Base-by-base conservation (phyloP, 257 asterid genomes). In the Plantago elongata region DNA sequence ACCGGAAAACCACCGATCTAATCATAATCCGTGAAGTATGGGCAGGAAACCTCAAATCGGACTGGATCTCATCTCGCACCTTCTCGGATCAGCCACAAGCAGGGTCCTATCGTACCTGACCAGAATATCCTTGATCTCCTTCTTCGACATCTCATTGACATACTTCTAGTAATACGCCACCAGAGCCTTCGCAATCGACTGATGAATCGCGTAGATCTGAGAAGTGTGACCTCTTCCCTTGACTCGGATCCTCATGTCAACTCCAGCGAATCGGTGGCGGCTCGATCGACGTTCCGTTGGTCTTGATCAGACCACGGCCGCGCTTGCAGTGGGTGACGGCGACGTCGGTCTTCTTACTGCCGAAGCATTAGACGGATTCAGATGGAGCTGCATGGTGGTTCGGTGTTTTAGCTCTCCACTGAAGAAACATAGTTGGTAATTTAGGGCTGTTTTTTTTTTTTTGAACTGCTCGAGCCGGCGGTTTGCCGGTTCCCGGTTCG, bases 1-100 rank as follows among this genome's bases (percentile, higher is more conserved):
- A n/a, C n/a, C n/a, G n/a, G n/a, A n/a, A n/a, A n/a, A n/a, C n/a
- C n/a, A n/a, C n/a, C n/a, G n/a, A n/a, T n/a, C n/a, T n/a, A n/a
- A n/a, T n/a, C n/a, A n/a, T n/a, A n/a, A n/a, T n/a, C n/a, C n/a
- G n/a, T n/a, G n/a, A n/a, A n/a, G n/a, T n/a, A n/a, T n/a, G n/a
- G n/a, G n/a, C n/a, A n/a, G n/a, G n/a, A n/a, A n/a, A n/a, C n/a
- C n/a, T n/a, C n/a, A n/a, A n/a, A n/a, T n/a, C n/a, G n/a, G n/a
- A n/a, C n/a, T n/a, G n/a, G n/a, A n/a, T n/a, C n/a, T n/a, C n/a
- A n/a, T n/a, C 91, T 88, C 96, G 37, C 92, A 85, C 0, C 92
- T 85, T 76, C 95, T 78, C 3, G 96, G 96, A 77, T 88, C 96
- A 11, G 95, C 96, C 43, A 88, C 96, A 13, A 88, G 91, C 72